Evolutionary conservation across 805 yeast species (phyloP).

Genomic region (Metschnikowia proteae): DNA sequence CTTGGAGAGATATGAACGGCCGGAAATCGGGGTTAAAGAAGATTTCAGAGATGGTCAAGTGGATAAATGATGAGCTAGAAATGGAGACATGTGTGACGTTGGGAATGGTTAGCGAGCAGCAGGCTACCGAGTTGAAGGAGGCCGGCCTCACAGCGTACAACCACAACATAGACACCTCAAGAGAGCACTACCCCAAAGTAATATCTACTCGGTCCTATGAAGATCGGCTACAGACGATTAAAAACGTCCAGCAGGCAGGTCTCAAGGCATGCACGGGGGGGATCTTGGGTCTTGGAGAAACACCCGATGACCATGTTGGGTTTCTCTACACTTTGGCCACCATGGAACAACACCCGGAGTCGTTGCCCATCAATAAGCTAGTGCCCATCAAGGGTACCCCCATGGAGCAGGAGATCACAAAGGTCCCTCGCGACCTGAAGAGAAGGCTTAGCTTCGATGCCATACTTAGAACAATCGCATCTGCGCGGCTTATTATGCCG

Average conservation of each 20-base stretch:
- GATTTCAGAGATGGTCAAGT: conserved; percentile 61
- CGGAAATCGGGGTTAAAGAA: conserved; percentile 62
- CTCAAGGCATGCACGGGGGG: conserved; percentile 76
- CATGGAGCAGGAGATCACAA: conserved; percentile 51
- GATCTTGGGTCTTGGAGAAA: conserved; percentile 74
- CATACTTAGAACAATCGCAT: conserved; percentile 65
- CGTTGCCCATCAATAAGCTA: conserved; percentile 72
- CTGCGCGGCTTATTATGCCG: conserved; percentile 76
- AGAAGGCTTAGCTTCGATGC: conserved; percentile 55
- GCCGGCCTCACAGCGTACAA: conserved; percentile 80
- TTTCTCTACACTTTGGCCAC: conserved; percentile 61
- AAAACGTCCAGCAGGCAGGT: conserved; percentile 60
- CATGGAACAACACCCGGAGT: conserved; percentile 72
- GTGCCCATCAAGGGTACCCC: conserved; percentile 82
- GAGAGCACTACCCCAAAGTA: conserved; percentile 71
- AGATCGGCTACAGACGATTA: conserved; percentile 64
- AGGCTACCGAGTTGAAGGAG: conserved; percentile 54
- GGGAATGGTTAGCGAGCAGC: conserved; percentile 71
- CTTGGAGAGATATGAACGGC: conserved; percentile 84
- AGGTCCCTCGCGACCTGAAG: conserved; percentile 29
- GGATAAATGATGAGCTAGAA: conserved; percentile 55
- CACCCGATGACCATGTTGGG: conserved; percentile 65
- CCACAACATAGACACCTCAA: conserved; percentile 76
- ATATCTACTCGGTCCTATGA: conserved; percentile 69
- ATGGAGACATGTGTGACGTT: conserved; percentile 79